Conservation (phyloP, 805 yeast species). For the Starmerella scarabaei region DNA sequence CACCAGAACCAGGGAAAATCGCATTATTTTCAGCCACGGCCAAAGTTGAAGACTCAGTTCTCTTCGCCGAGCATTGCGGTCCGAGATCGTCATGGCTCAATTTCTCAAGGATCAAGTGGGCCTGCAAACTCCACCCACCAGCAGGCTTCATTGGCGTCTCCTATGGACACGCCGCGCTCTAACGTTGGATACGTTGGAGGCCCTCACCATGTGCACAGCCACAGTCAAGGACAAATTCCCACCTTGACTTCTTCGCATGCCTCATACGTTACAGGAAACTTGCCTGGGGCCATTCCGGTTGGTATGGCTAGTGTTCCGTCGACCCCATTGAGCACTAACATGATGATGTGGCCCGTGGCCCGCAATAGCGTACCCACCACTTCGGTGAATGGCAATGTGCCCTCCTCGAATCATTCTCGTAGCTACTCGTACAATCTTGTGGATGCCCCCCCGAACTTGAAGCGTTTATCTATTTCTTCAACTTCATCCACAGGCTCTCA, state of each 20-base stretch:
- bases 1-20: conserved; percentile 6
- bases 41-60: not conserved
- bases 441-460: conserved; percentile 5
- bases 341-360: not conserved
- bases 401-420: conserved; percentile 6
- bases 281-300: too few species aligned
- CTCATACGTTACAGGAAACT: too few species aligned
- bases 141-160: conserved; percentile 2
- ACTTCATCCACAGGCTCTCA: conserved; percentile 1
- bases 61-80: conserved; percentile 2
- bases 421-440: conserved; percentile 14
- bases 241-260: too few species aligned
- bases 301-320: not conserved
- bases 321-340: too few species aligned
- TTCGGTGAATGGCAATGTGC: not conserved
- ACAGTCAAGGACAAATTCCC: too few species aligned
- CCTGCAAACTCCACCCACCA: not conserved
- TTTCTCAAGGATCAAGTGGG: too few species aligned
- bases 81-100: too few species aligned
- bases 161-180: conserved; percentile 2
- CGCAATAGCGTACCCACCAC: not conserved
- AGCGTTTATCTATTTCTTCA: conserved; percentile 6
- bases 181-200: not conserved
- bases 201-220: too few species aligned
- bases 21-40: not conserved